Percentiles rank a stretch among this genome's conserved stretches.
These are phyloP conservation scores for Polyporus arcularius DNA, from an alignment of 768 basidiomycete genomes.

Conservation along the genomic window DNA sequence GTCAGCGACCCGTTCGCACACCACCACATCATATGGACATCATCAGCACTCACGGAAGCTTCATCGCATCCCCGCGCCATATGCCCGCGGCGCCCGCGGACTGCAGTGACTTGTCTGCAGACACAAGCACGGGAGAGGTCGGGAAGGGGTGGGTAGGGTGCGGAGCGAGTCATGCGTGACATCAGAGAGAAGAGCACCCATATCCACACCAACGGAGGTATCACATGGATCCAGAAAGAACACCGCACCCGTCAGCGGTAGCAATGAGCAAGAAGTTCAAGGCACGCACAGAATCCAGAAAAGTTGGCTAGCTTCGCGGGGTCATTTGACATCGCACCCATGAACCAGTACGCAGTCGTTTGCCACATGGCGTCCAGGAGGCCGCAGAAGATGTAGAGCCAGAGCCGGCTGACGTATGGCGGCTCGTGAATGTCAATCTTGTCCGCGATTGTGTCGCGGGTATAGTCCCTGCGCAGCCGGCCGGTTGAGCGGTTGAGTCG, in stretches of 20 bases:
- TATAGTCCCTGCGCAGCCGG: conserved; percentile 47
- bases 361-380: conserved; percentile 86
- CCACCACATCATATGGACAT: background rate
- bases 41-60: conserved; percentile 52
- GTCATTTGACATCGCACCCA: conserved; percentile 87
- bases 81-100: conserved; percentile 74
- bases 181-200: background rate
- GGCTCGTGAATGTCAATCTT: conserved; percentile 63
- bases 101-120: conserved; percentile 68
- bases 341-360: conserved; percentile 78
- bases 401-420: conserved; percentile 54
- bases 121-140: background rate
- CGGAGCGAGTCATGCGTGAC: background rate
- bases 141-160: no score
- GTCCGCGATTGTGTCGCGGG: conserved; percentile 45
- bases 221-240: background rate
- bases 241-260: background rate
- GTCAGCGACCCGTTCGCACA: background rate
- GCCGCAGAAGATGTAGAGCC: conserved; percentile 73
- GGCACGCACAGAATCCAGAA: conserved; percentile 72
- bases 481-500: background rate
- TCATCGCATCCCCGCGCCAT: conserved; percentile 70
- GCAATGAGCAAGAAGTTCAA: background rate
- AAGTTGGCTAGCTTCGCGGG: conserved; percentile 79
- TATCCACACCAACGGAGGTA: background rate